These are phyloP conservation scores for Boletus sensibilis DNA, from an alignment of 768 basidiomycete species.

Conservation along the genomic window DNA sequence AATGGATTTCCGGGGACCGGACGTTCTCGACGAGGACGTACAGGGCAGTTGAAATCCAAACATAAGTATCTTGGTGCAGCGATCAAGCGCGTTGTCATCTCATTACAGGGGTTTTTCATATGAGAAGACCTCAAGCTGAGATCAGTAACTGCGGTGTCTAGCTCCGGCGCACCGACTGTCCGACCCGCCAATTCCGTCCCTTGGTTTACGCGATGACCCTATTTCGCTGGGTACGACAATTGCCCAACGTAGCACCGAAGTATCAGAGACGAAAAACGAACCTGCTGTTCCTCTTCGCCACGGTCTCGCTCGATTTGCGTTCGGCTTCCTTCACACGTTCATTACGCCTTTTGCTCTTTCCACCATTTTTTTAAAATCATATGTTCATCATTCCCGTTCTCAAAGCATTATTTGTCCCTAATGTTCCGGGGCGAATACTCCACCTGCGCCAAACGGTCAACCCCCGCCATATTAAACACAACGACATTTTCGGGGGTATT, in stretches of 20 bases:
- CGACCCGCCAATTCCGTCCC: background rate
- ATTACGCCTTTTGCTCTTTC: conserved; percentile 50
- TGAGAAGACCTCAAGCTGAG: background rate
- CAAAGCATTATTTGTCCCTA: conserved; percentile 57
- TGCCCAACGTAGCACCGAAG: background rate
- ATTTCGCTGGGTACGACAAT: conserved; percentile 3
- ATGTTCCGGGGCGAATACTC: conserved; percentile 44
- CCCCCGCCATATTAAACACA: conserved; percentile 60
- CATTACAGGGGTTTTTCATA: background rate
- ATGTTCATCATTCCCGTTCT: conserved; percentile 53
- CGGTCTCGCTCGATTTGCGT: conserved; percentile 8
- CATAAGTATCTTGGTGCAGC: conserved; percentile 26
- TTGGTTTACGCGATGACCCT: background rate
- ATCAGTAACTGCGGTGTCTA: background rate
- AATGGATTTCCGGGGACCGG: conserved; percentile 64
- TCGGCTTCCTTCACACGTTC: conserved; percentile 36
- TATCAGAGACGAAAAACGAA: conserved; percentile 1
- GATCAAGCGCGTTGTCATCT: conserved; percentile 12
- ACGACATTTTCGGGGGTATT: conserved; percentile 58
- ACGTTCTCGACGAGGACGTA: conserved; percentile 57
- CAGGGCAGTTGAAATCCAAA: conserved; percentile 40
- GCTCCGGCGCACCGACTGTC: background rate
- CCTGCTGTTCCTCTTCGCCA: background rate
- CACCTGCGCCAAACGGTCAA: conserved; percentile 60
- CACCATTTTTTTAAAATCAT: conserved; percentile 59